Conservation (phyloP, 768 basidiomycete genomes). For the Boletus sensibilis region DNA sequence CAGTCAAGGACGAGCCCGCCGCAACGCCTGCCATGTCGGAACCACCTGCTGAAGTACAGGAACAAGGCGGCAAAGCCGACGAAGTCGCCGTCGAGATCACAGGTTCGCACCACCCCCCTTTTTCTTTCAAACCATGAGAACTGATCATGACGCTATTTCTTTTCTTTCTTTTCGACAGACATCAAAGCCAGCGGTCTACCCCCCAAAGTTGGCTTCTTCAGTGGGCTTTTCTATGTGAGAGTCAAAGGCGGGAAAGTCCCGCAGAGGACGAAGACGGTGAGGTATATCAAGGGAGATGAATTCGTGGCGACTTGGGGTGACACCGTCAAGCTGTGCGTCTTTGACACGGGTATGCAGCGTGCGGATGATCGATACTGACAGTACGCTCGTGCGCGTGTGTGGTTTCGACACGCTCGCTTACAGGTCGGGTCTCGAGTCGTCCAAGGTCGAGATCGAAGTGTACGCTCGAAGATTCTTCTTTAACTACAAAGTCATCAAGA, state of each 20-base stretch:
- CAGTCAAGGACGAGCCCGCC: not conserved
- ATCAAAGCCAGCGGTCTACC: slow-evolving; percentile 37
- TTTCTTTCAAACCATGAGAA: not conserved
- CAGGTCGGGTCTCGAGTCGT: slow-evolving; percentile 33
- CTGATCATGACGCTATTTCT: not conserved
- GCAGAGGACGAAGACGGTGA: slow-evolving; percentile 29
- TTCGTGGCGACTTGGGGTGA: slow-evolving; percentile 32
- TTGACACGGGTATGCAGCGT: not conserved
- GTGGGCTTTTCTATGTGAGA: slow-evolving; percentile 28
- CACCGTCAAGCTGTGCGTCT: slow-evolving; percentile 26
- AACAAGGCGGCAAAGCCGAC: not conserved
- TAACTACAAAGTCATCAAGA: slow-evolving; percentile 34
- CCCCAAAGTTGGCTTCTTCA: slow-evolving; percentile 32
- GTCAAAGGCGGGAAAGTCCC: slow-evolving; percentile 30
- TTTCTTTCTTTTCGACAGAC: slow-evolving; percentile 13
- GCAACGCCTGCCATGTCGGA: not conserved
- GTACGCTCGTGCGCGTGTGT: not conserved
- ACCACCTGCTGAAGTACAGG: not conserved
- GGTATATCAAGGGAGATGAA: slow-evolving; percentile 25
- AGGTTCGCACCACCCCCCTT: slow-evolving; percentile 8
- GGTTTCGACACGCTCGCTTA: not conserved
- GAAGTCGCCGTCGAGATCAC: slow-evolving; percentile 32
- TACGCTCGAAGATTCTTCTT: slow-evolving; percentile 34
- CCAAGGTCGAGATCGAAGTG: slow-evolving; percentile 35
- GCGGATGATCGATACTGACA: not conserved